phyloP scores from a whole-genome alignment of 2,329 filamentous ascomycete genomes.

The Calonectria crousiana region DNA sequence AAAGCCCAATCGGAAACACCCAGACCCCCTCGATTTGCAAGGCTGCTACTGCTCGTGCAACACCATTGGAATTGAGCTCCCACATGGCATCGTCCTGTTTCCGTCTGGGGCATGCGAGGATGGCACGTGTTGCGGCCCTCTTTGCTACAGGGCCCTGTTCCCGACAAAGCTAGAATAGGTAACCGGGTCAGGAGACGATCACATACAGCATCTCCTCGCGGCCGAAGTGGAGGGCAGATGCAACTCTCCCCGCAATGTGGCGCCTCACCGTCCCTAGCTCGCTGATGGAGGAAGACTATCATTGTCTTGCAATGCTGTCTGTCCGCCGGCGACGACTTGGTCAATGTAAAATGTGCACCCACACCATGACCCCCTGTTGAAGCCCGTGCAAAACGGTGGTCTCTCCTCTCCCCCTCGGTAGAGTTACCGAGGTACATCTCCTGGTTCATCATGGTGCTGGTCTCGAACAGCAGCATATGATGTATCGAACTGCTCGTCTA shows the following conservation, averaged over 20 bases:
- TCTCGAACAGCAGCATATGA: not conserved
- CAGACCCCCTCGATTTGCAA: not conserved
- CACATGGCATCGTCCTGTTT: not conserved
- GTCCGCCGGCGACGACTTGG: not conserved
- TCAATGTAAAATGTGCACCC: not conserved
- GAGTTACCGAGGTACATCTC: not conserved
- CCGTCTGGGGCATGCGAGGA: not conserved
- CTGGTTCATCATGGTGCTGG: not conserved
- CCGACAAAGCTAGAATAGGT: not conserved
- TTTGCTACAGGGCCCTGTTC: not conserved
- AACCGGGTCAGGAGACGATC: not conserved
- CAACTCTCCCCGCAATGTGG: constrained; percentile 12
- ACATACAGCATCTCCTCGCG: not conserved
- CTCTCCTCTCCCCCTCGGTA: not conserved
- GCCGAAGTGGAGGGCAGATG: constrained; percentile 14
- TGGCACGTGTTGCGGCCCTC: not conserved
- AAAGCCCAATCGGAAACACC: not conserved
- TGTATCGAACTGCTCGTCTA: not conserved
- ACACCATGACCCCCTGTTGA: not conserved
- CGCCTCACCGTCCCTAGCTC: not conserved
- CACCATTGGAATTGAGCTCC: not conserved
- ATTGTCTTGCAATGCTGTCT: not conserved
- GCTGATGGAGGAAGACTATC: not conserved
- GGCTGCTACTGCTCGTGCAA: not conserved
- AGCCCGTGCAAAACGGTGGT: not conserved